phyloP scores from a whole-genome alignment of 1,139 yeast genomes.

The Pneumocystis canis region DNA sequence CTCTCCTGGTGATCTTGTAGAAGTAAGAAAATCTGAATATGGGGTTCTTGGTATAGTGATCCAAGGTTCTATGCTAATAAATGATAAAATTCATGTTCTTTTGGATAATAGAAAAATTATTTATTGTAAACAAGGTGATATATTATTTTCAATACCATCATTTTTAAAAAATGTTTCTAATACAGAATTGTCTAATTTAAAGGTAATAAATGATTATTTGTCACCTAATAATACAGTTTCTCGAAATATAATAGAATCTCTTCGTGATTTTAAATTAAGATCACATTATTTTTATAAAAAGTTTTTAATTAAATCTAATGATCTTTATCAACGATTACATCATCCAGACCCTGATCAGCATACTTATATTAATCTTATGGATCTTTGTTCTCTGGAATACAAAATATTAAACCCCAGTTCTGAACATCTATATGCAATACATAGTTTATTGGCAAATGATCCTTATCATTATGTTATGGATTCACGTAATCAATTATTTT shows the following conservation, averaged over 20 bases:
- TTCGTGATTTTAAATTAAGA: background rate
- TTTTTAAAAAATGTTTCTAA: background rate
- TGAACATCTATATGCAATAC: background rate
- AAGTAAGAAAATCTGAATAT: constrained; percentile 1
- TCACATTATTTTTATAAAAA: background rate
- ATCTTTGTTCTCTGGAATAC: background rate
- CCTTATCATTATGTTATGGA: background rate
- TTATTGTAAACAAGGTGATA: background rate
- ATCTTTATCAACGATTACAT: background rate
- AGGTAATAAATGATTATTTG: background rate
- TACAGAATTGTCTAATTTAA: background rate
- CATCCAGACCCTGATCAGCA: background rate
- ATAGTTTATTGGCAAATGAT: background rate
- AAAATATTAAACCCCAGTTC: background rate
- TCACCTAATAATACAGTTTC: background rate
- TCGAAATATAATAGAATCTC: background rate
- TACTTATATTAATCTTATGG: background rate
- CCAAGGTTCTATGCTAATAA: background rate
- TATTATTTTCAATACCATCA: background rate
- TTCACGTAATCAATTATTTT: background rate
- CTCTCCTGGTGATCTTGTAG: background rate
- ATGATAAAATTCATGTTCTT: background rate
- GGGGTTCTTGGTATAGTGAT: background rate
- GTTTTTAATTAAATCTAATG: background rate
- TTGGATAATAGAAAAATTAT: background rate